Conservation (phyloP, 306 rosid species). For the Cicer arietinum region DNA sequence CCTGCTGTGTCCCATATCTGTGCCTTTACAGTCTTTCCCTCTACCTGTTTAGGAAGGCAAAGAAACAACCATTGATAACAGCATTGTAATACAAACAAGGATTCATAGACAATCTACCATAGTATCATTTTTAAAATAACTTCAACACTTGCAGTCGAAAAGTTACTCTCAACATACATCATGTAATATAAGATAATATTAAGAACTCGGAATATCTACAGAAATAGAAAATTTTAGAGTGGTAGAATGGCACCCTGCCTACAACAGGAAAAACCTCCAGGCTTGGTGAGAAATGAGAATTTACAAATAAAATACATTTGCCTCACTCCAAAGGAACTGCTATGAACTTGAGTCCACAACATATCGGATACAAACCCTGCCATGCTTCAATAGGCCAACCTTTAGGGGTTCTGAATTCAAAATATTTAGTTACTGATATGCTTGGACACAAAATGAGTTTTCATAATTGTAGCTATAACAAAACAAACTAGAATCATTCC, state of each 20-base stretch:
- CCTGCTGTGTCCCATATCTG: conserved; percentile 99
- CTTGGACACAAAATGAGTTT: not conserved
- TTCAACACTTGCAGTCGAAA: not conserved
- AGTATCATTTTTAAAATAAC: conserved; percentile 34
- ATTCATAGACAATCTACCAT: not conserved
- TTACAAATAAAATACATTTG: not conserved
- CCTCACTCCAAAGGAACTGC: not conserved
- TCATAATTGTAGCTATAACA: not conserved
- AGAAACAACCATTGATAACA: conserved; percentile 25
- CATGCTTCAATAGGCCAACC: conserved; percentile 1
- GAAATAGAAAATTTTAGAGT: not conserved
- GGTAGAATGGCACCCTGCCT: not conserved
- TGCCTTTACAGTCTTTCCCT: conserved; percentile 97
- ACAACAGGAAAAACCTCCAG: not conserved
- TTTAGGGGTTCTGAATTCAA: not conserved
- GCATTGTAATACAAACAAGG: not conserved
- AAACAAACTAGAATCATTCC: conserved; percentile 31
- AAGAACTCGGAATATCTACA: not conserved
- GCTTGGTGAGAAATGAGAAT: not conserved
- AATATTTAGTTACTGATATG: not conserved
- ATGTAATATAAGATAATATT: too few relatives aligned
- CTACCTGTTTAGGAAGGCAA: conserved; percentile 61
- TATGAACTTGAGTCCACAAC: not conserved
- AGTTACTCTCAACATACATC: not conserved
- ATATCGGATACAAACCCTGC: not conserved